These are phyloP conservation scores for Aspergillus incahuasiensis DNA, from an alignment of 495 filamentous ascomycete genomes.

Conservation along the genomic window DNA sequence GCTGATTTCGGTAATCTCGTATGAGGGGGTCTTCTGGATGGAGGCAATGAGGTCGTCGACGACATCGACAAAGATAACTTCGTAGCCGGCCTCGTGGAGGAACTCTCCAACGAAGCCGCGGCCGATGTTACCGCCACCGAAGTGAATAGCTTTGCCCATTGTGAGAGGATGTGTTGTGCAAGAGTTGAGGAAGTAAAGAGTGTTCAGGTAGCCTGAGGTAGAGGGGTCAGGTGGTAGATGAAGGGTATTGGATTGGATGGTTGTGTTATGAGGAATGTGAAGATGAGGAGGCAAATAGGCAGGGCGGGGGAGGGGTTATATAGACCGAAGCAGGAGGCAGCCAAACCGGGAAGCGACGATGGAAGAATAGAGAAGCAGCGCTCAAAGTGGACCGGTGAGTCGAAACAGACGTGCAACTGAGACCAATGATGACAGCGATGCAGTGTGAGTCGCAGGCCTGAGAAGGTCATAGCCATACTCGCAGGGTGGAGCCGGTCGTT, in stretches of 20 bases:
- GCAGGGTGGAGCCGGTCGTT: background rate
- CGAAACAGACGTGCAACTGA: slow-evolving; percentile 5
- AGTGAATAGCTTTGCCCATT: slow-evolving; percentile 79
- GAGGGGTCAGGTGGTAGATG: slow-evolving; percentile 2
- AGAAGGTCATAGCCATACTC: slow-evolving; percentile 8
- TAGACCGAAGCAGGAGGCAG: slow-evolving; percentile 2
- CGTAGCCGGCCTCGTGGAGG: slow-evolving; percentile 71
- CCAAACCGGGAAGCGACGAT: slow-evolving; percentile 5
- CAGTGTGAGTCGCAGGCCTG: background rate
- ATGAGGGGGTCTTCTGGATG: slow-evolving; percentile 68
- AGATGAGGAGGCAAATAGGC: background rate
- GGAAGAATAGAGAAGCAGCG: slow-evolving; percentile 6
- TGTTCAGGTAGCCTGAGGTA: background rate
- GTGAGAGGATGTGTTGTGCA: slow-evolving; percentile 19
- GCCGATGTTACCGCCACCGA: slow-evolving; percentile 90
- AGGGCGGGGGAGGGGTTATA: slow-evolving; percentile 6
- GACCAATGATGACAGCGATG: background rate
- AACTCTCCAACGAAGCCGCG: slow-evolving; percentile 67
- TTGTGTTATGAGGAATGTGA: slow-evolving; percentile 5
- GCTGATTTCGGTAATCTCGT: slow-evolving; percentile 91
- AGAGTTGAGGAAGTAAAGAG: background rate
- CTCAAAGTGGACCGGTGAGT: slow-evolving; percentile 8
- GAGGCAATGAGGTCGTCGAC: slow-evolving; percentile 71
- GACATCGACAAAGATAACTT: slow-evolving; percentile 95
- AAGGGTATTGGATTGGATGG: background rate